These are phyloP conservation scores for Metrosideros polymorpha DNA, from an alignment of 441 rosid genomes.

Conservation along the genomic window DNA sequence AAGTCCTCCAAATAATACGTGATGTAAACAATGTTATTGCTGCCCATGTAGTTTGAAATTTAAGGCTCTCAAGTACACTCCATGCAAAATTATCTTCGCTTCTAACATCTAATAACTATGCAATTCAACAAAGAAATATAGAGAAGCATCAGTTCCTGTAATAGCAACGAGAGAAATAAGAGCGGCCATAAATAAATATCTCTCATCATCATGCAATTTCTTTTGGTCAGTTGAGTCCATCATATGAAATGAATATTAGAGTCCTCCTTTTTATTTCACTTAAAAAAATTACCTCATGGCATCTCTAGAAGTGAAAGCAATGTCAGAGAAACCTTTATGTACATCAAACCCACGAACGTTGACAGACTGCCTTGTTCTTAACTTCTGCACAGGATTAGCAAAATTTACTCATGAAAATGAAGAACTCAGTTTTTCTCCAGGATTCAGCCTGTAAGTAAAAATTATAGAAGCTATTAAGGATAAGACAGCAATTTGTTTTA, in stretches of 20 bases:
- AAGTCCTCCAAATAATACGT: background rate
- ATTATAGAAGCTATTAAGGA: background rate
- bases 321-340: slow-evolving; percentile 54
- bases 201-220: background rate
- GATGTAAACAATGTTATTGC: background rate
- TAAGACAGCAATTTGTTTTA: background rate
- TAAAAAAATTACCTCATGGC: slow-evolving; percentile 46
- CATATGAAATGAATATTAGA: background rate
- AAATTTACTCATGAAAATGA: background rate
- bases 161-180: background rate
- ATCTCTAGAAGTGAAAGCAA: slow-evolving; percentile 47
- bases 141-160: background rate
- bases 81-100: background rate
- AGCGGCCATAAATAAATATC: background rate
- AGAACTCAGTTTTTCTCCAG: background rate
- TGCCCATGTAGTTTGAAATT: background rate
- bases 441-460: background rate
- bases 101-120: background rate
- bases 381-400: slow-evolving; percentile 33
- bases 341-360: slow-evolving; percentile 43
- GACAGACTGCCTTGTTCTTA: slow-evolving; percentile 40
- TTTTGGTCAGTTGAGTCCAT: background rate
- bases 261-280: background rate
- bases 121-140: background rate
- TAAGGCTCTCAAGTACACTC: background rate